Conservation (phyloP, 164 flowering plant species). For the Stephania japonica region DNA sequence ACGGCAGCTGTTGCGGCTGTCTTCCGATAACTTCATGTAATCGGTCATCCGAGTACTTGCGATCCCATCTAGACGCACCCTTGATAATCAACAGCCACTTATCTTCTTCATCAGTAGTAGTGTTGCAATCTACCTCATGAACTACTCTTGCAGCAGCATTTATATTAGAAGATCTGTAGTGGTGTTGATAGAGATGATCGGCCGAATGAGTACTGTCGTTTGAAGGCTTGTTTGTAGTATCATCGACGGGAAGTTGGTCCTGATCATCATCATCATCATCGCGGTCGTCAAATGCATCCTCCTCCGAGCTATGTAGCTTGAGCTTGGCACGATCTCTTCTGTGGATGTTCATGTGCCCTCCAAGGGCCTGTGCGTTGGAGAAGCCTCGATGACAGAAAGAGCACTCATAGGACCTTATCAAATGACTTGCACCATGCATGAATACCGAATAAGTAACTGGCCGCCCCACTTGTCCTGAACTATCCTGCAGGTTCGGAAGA, state of each 20-base stretch:
- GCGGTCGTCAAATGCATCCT: too few species aligned
- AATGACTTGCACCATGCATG: neutral
- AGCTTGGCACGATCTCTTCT: constrained; percentile 48
- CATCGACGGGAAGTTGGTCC: neutral
- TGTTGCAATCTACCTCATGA: too few species aligned
- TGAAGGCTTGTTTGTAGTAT: neutral
- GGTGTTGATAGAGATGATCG: neutral
- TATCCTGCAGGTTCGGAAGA: neutral
- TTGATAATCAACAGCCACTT: neutral
- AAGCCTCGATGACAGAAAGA: constrained; percentile 35
- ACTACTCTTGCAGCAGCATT: too few species aligned
- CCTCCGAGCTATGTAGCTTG: constrained; percentile 16
- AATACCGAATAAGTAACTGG: neutral
- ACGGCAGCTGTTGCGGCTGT: too few species aligned
- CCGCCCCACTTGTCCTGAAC: neutral
- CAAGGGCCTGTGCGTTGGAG: constrained; percentile 42
- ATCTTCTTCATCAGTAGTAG: neutral
- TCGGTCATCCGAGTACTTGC: too few species aligned
- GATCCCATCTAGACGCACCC: too few species aligned
- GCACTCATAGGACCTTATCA: constrained; percentile 24
- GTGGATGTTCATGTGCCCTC: constrained; percentile 50
- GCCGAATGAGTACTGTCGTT: neutral
- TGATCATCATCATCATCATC: neutral
- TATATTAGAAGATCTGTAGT: neutral
- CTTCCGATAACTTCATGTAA: too few species aligned